A percentile compares a stretch with the other conserved stretches of the same genome.
Conservation (phyloP, 345 rosid species). For the Noccaea bulbosa region DNA sequence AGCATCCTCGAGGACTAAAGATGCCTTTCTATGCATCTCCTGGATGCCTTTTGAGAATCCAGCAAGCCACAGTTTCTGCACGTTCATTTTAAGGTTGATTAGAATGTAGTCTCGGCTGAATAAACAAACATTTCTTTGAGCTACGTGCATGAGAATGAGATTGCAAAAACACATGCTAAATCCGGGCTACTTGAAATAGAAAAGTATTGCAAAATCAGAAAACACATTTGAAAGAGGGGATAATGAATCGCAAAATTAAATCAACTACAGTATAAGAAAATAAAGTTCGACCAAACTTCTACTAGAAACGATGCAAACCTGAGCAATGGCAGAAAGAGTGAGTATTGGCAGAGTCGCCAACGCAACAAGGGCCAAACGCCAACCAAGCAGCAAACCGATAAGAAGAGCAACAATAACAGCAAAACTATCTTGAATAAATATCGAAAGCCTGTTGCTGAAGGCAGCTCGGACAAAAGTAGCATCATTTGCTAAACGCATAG, state of each 20-base stretch:
- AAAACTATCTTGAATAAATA: constrained; percentile 93
- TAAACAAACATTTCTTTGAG: not conserved
- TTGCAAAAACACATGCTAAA: not conserved
- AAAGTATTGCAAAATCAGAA: constrained; percentile 3
- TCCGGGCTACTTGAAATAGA: not conserved
- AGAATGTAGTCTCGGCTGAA: constrained; percentile 4
- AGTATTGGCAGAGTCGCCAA: constrained; percentile 90
- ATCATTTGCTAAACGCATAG: constrained; percentile 99
- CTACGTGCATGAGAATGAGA: not conserved
- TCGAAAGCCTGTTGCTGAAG: constrained; percentile 97
- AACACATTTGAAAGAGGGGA: constrained; percentile 16
- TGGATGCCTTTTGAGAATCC: constrained; percentile 99
- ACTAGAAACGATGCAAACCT: constrained; percentile 59
- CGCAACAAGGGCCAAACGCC: constrained; percentile 97
- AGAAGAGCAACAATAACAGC: constrained; percentile 89
- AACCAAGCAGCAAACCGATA: constrained; percentile 83
- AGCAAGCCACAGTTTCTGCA: constrained; percentile 98
- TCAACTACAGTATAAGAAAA: constrained; percentile 1
- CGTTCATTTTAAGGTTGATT: constrained; percentile 23
- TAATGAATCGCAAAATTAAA: not conserved
- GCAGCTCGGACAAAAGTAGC: constrained; percentile 99
- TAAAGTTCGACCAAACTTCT: not conserved
- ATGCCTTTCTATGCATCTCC: constrained; percentile 99
- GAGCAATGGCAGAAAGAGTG: constrained; percentile 87
- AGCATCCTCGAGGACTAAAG: constrained; percentile 98